Conservation (phyloP, 805 yeast species). For the Candida tallmaniae region DNA sequence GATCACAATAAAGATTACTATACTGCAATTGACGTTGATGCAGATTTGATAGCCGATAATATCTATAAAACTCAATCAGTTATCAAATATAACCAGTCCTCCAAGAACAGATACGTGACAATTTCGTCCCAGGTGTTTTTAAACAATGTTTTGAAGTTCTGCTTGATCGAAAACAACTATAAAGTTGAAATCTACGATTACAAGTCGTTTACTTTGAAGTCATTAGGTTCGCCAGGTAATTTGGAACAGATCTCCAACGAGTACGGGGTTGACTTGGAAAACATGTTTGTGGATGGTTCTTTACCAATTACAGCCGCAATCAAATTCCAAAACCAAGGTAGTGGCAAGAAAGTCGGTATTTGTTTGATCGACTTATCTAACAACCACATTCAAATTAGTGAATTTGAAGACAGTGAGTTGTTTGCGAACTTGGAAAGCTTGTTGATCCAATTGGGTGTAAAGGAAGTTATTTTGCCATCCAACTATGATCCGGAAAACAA, state of each 20-base stretch:
- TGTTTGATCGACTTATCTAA: constrained; percentile 73
- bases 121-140: constrained; percentile 71
- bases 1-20: constrained; percentile 79
- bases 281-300: constrained; percentile 48
- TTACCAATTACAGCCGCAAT: constrained; percentile 39
- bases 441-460: constrained; percentile 82
- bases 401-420: constrained; percentile 82
- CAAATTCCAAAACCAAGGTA: constrained; percentile 30
- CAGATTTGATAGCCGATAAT: constrained; percentile 73
- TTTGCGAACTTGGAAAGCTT: constrained; percentile 83
- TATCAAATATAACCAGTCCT: constrained; percentile 52
- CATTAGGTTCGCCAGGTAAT: constrained; percentile 87
- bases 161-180: constrained; percentile 64
- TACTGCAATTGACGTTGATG: constrained; percentile 69
- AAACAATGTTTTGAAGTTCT: constrained; percentile 54
- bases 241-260: constrained; percentile 46
- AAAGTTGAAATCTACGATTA: constrained; percentile 76
- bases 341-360: constrained; percentile 60
- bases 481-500: constrained; percentile 29
- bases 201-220: constrained; percentile 53
- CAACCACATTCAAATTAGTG: constrained; percentile 63
- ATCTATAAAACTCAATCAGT: constrained; percentile 84
- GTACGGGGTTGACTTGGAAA: constrained; percentile 49
- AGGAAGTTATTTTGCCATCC: constrained; percentile 68
- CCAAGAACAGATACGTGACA: constrained; percentile 56